Conservation (phyloP, 768 basidiomycete species). For the Pulveroboletus sp. region DNA sequence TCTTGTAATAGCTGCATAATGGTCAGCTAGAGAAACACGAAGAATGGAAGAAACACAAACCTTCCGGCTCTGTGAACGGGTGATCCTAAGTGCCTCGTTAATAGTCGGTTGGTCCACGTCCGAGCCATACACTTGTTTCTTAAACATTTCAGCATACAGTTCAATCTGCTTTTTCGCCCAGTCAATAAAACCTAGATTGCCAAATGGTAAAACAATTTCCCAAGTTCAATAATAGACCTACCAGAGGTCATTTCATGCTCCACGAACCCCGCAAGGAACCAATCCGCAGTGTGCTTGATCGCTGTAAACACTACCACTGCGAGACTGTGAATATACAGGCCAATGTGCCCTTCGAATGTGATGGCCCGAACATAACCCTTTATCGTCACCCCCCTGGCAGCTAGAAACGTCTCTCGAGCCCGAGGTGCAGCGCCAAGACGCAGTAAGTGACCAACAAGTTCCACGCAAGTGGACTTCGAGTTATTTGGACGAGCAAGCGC, state of each 20-base stretch:
- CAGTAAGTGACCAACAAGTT: constrained; percentile 65
- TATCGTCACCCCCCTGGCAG: constrained; percentile 71
- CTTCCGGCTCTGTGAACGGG: constrained; percentile 78
- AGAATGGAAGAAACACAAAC: constrained; percentile 35
- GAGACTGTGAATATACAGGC: constrained; percentile 80
- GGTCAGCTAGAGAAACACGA: not conserved
- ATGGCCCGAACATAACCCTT: constrained; percentile 79
- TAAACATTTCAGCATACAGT: constrained; percentile 76
- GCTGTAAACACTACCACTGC: constrained; percentile 89
- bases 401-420: constrained; percentile 79
- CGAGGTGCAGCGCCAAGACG: constrained; percentile 72
- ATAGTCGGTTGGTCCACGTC: constrained; percentile 68
- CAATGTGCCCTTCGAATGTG: constrained; percentile 83
- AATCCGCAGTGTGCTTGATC: constrained; percentile 96
- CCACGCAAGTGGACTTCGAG: constrained; percentile 69
- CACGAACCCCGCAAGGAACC: constrained; percentile 94
- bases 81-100: constrained; percentile 74
- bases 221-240: constrained; percentile 35
- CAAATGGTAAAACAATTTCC: not conserved
- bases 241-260: constrained; percentile 93
- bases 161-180: constrained; percentile 91
- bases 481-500: constrained; percentile 73
- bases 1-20: constrained; percentile 72
- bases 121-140: constrained; percentile 85
- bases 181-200: constrained; percentile 73